Percentiles rank a stretch among this genome's conserved stretches.
phyloP scores from a whole-genome alignment of 2,329 filamentous ascomycete genomes.

The Colletotrichum kahawae region DNA sequence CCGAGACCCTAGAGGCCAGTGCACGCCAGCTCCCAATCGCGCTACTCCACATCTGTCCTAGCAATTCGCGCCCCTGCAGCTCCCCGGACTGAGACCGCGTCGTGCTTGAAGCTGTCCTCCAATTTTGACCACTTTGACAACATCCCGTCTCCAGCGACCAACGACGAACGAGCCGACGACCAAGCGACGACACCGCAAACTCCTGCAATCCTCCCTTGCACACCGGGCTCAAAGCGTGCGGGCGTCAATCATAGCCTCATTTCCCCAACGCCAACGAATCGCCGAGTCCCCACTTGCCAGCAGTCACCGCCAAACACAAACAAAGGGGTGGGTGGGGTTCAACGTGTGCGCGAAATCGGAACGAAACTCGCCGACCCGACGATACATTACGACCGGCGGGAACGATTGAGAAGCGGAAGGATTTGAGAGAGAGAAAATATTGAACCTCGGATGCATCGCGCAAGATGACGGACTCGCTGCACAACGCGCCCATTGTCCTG shows the following conservation, averaged over 20 bases:
- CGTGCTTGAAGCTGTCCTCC: conserved; percentile 24
- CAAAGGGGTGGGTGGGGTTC: conserved; percentile 7
- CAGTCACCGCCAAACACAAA: conserved; percentile 20
- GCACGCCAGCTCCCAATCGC: conserved; percentile 2
- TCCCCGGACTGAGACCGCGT: conserved; percentile 22
- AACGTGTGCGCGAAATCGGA: background rate
- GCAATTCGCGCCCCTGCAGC: conserved; percentile 24
- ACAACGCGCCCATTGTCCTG: conserved; percentile 98
- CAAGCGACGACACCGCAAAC: background rate
- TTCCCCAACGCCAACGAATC: background rate
- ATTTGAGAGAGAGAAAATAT: background rate
- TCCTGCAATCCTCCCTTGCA: background rate
- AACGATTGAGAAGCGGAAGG: background rate
- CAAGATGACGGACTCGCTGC: conserved; percentile 68
- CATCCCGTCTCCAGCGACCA: background rate
- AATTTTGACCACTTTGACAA: conserved; percentile 16
- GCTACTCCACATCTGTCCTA: conserved; percentile 19
- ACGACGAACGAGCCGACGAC: conserved; percentile 6
- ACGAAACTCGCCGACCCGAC: background rate
- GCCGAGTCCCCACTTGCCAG: background rate
- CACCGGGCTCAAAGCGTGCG: background rate
- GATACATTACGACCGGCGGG: background rate
- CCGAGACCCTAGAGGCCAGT: conserved; percentile 12
- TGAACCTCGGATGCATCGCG: conserved; percentile 17
- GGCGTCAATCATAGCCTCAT: background rate